Percentiles rank a stretch among this genome's conserved stretches.
These are phyloP conservation scores for Mycena maculata DNA, from an alignment of 768 basidiomycete species.

Conservation along the genomic window DNA sequence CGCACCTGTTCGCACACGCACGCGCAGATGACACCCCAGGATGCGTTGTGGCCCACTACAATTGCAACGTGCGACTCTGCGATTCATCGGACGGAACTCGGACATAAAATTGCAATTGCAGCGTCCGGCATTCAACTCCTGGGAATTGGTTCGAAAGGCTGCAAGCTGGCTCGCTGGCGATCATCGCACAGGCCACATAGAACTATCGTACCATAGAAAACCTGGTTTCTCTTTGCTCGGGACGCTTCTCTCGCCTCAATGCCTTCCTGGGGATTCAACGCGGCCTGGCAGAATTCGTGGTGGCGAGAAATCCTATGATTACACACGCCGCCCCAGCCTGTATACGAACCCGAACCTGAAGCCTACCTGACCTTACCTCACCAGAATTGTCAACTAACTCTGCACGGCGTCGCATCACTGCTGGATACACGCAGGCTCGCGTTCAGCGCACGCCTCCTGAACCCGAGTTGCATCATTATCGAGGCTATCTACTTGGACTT, in stretches of 20 bases:
- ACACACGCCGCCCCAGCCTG: background rate
- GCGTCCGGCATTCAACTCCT: background rate
- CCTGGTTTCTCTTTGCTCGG: background rate
- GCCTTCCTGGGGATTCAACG: conserved; percentile 10
- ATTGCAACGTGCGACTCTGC: background rate
- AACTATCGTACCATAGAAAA: background rate
- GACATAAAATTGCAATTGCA: background rate
- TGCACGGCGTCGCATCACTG: conserved; percentile 15
- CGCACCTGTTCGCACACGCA: background rate
- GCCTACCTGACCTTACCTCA: no score
- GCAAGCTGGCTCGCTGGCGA: background rate
- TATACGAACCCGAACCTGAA: background rate
- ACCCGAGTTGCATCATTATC: background rate
- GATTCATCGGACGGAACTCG: background rate
- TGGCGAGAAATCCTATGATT: conserved; percentile 26
- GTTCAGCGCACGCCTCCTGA: conserved; percentile 6
- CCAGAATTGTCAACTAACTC: background rate
- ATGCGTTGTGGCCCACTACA: background rate
- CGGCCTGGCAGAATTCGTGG: conserved; percentile 3
- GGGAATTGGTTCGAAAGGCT: background rate
- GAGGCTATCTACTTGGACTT: background rate
- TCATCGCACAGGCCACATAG: background rate
- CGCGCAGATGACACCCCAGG: background rate
- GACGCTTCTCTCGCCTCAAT: background rate
- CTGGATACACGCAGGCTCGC: conserved; percentile 12